Conservation (phyloP, 805 yeast species). For the Aciculoconidium aculeatum region DNA sequence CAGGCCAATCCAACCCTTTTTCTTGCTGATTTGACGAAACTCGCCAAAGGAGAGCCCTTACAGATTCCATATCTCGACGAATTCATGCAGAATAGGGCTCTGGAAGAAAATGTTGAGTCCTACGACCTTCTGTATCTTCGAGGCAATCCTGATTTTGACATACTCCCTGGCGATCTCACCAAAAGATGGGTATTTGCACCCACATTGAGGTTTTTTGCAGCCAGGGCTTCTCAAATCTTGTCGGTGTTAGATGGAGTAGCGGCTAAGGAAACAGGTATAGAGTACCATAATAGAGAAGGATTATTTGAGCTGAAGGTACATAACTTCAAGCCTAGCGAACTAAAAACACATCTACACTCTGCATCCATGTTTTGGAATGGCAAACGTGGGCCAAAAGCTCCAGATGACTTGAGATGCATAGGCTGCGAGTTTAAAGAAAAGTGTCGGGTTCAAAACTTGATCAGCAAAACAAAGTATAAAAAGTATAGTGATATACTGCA, state of each 20-base stretch:
- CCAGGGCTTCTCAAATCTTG: constrained; percentile 46
- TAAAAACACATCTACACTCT: constrained; percentile 22
- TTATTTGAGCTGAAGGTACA: no score
- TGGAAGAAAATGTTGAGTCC: constrained; percentile 12
- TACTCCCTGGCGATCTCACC: constrained; percentile 21
- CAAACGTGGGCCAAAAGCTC: constrained; percentile 40
- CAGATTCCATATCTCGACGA: no score
- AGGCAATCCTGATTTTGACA: no score
- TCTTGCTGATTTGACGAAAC: constrained; percentile 35
- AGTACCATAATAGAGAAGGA: constrained; percentile 46
- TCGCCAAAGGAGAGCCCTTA: constrained; percentile 42
- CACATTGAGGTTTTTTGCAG: constrained; percentile 52
- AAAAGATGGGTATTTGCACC: constrained; percentile 47
- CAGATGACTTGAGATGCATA: constrained; percentile 42
- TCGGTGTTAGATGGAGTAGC: constrained; percentile 24
- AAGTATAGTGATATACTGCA: constrained; percentile 1
- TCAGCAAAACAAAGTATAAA: background rate
- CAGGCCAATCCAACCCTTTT: constrained; percentile 30
- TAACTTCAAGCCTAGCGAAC: constrained; percentile 29
- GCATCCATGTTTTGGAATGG: constrained; percentile 58
- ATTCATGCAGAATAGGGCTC: constrained; percentile 6
- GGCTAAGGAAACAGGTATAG: no score
- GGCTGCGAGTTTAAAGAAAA: constrained; percentile 45
- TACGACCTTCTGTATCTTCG: constrained; percentile 16
- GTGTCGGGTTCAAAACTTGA: constrained; percentile 11